Base-by-base conservation (phyloP, 1,284 basidiomycete genomes). In the Pyrrhoderma noxium region DNA sequence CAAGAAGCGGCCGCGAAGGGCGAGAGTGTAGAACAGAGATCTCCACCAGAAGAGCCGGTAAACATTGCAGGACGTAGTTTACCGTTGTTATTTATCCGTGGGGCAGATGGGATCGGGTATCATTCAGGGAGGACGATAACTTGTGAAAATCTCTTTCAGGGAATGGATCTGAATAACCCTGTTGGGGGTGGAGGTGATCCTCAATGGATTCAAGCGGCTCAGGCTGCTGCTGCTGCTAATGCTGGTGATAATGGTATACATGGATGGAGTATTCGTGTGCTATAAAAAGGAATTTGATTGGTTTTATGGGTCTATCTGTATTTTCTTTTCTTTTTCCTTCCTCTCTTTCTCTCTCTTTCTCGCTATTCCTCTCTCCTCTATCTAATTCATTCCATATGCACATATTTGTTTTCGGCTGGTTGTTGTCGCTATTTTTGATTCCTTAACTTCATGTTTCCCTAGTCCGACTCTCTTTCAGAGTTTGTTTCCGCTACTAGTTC, bases 101-200 rank as follows among this genome's bases (percentile, higher is more conserved):
- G 85, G 52, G 72, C 73, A 55, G 79, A 90, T 64, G 88, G 88
- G 19, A 79, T 89, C 22, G 87, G 87, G 3, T 90, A 89, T 63
- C 87, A 90, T 62, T 89, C 87, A 25, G 88, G 88, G 38, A 77
- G 87, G 53, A 87, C 87, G 56, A 82, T 93, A 51, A 77, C 88
- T 34, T 88, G 84, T 61, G 89, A 89, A 63, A 90, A 89, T 58
- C 78, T 89, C 31, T 86, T 85, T 65, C 78, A 82, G 57, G 66
- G 70, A 14, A 74, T 86, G 66, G 80, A 80, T 61, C 65, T 85
- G 49, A 60, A 64, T 43, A 59, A 70, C 58, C 69, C 70, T 59
- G 64, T 65, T 14, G 68, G 64, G 25, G 58, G 56, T n/a, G 62
- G 65, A 47, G 67, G 51, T 36, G 79, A 85, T 58, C 70, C 79